Evolutionary conservation across 2,329 filamentous ascomycete genomes (phyloP).

Genomic region (Fusarium tanahbumbuense): DNA sequence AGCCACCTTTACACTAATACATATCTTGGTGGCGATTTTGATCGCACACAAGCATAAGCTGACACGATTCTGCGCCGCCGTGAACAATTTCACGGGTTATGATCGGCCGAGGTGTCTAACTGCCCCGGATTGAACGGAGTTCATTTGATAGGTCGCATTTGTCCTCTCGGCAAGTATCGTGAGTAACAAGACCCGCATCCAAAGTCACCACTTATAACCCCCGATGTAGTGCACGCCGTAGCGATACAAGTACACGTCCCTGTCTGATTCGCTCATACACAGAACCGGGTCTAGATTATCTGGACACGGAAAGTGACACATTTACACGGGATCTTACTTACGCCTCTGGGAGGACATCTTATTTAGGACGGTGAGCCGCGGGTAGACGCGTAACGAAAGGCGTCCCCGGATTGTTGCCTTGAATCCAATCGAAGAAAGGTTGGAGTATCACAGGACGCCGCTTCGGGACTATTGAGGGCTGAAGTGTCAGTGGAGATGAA

Average conservation of each 20-base stretch:
- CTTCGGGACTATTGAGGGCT: background rate
- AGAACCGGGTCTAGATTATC: background rate
- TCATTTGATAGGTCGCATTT: conserved; percentile 4
- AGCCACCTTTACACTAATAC: background rate
- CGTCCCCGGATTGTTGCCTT: background rate
- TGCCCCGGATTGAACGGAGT: background rate
- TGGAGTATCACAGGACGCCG: background rate
- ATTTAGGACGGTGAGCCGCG: background rate
- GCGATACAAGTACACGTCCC: background rate
- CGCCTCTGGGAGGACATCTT: background rate
- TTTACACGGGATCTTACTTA: background rate
- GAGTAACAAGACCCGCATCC: background rate
- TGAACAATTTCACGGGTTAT: conserved; percentile 7
- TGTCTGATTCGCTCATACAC: background rate
- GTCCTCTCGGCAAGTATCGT: background rate
- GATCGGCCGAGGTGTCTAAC: background rate
- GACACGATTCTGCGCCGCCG: background rate
- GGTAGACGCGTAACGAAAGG: background rate
- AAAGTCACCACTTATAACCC: background rate
- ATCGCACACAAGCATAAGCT: conserved; percentile 8
- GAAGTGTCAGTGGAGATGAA: background rate
- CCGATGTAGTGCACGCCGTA: background rate
- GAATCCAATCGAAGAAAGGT: background rate
- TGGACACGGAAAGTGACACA: background rate
- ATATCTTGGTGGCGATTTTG: conserved; percentile 13